Evolutionary conservation across 176 grass and related monocot species (phyloP), one percentile per base, ranked within the genome.

Genomic region (Hsuehochloa calcarea): DNA sequence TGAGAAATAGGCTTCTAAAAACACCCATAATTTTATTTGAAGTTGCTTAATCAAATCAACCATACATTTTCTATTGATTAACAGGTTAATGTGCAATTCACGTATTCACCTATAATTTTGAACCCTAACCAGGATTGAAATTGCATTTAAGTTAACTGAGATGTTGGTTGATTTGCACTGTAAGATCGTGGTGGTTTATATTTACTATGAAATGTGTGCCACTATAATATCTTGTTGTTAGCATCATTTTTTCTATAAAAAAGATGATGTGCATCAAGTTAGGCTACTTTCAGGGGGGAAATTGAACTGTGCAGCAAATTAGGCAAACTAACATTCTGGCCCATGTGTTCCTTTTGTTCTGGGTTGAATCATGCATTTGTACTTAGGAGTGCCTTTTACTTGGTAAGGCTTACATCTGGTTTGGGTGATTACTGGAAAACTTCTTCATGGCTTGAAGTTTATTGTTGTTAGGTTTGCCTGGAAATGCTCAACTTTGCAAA

Each of bases 401-500:
- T 72, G 45, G 4, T 39, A 65, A 70, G 13, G 66, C 31, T 76
- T 76, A 49, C 60, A 84, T 45, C 17, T 80, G 40, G 8, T 51
- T 68, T 75, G n/a, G 16, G 35, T 68, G 45, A 10, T 71, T 61
- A 68, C 4, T 19, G 8, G n/a, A 80, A 23, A 35, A 77, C 31
- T 77, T 85, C 31, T 77, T 82, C 11, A 71, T 52, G 23, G 52
- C 43, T 40, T 68, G 38, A 68, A 88, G 38, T 23, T 72, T 81
- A 0, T 41, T 91, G 5, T 77, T 93, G 75, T 80, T 78, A 98
- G 96, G 88, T 92, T 84, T 98, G 96, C 86, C 72, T 98, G 81
- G 93, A 98, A 95, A 98, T 98, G 75, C 89, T 98, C 68, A 94
- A 93, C 86, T 98, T 98, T 84, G 93, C 93, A 87, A 93, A 95